Conservation (phyloP, 345 rosid species). For the Moricandia arvensis region DNA sequence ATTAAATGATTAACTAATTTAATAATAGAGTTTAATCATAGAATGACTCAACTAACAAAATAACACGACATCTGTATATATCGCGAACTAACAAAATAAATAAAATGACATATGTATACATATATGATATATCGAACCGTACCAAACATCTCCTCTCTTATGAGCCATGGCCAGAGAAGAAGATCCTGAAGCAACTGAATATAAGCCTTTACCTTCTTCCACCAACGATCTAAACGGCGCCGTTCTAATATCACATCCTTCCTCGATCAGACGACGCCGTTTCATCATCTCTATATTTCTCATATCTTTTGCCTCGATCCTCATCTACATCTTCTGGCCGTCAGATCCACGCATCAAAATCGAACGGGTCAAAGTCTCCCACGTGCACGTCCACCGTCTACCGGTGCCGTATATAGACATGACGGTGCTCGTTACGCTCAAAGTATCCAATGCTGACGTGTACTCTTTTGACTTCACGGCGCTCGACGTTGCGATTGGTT, state of each 20-base stretch:
- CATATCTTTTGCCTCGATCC: constrained; percentile 39
- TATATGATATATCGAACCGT: constrained; percentile 27
- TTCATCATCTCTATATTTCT: constrained; percentile 35
- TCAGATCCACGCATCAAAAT: constrained; percentile 65
- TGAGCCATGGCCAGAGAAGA: constrained; percentile 20
- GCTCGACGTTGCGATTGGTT: constrained; percentile 56
- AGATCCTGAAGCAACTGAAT: constrained; percentile 31
- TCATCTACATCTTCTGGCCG: constrained; percentile 63
- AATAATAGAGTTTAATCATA: constrained; percentile 8
- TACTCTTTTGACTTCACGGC: constrained; percentile 59
- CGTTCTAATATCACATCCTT: constrained; percentile 29
- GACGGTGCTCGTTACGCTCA: constrained; percentile 51
- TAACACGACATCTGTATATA: neutral
- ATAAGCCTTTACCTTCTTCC: constrained; percentile 16
- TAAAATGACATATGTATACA: neutral
- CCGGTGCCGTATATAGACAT: constrained; percentile 56
- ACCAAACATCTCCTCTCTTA: constrained; percentile 24
- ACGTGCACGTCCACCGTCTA: constrained; percentile 46
- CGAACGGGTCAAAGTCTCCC: constrained; percentile 49
- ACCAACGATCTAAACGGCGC: constrained; percentile 25
- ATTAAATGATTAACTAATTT: neutral
- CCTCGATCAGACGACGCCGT: constrained; percentile 29
- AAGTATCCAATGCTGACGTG: constrained; percentile 64
- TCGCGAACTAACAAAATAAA: too few species aligned
- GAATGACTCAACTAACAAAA: neutral